Evolutionary conservation across 1,284 basidiomycete genomes (phyloP).

Genomic region (Kwoniella shivajii): DNA sequence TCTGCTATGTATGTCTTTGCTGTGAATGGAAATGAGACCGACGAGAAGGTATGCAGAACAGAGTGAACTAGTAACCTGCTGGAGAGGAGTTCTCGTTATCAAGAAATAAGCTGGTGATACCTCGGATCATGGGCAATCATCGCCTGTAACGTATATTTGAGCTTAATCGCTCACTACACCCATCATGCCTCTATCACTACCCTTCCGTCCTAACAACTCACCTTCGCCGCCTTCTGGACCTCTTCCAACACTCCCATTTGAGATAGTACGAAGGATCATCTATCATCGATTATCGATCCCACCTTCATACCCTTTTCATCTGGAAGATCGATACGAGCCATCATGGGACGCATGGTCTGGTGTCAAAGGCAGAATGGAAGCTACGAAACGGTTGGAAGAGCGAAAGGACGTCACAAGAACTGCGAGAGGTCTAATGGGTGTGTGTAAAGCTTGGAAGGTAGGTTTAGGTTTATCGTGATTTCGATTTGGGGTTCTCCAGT

Average conservation of each 20-base stretch:
- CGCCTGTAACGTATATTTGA: no score
- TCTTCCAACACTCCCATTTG: constrained; percentile 23
- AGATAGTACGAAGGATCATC: constrained; percentile 39
- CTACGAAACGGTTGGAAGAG: constrained; percentile 17
- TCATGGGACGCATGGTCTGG: constrained; percentile 39
- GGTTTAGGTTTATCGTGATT: constrained; percentile 38
- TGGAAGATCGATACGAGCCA: constrained; percentile 1
- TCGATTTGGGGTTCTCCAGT: background rate
- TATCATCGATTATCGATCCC: constrained; percentile 30
- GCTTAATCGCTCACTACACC: no score
- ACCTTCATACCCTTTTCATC: constrained; percentile 19
- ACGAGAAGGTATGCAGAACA: no score
- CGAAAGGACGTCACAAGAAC: constrained; percentile 24
- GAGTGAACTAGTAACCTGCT: no score
- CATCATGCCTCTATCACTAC: constrained; percentile 1
- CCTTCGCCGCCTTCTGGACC: background rate
- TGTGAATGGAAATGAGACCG: no score
- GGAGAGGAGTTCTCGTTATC: no score
- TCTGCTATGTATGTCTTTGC: no score
- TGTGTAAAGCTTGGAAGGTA: constrained; percentile 74
- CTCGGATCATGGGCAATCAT: no score
- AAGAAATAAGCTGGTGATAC: no score
- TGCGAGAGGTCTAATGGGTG: constrained; percentile 59
- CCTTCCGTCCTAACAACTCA: constrained; percentile 9
- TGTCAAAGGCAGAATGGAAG: constrained; percentile 16